phyloP scores from a whole-genome alignment of 23 red algal species.

The Gracilaria vermiculophylla region DNA sequence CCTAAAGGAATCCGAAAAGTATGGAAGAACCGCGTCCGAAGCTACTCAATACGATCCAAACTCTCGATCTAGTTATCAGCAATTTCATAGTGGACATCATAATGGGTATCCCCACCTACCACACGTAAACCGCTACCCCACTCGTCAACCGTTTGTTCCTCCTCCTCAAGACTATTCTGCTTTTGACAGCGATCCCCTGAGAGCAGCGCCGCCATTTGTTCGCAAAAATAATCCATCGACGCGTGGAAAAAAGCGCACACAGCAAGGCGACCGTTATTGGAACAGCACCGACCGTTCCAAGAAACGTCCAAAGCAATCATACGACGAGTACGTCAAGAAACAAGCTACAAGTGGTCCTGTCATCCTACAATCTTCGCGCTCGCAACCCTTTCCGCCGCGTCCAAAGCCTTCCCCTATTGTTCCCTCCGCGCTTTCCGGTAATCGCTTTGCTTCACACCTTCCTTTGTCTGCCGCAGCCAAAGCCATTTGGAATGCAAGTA shows the following conservation, averaged over 20 bases:
- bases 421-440: constrained; percentile 5
- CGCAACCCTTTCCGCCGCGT: not conserved
- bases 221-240: not conserved
- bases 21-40: not conserved
- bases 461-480: constrained; percentile 28
- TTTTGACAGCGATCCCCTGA: constrained; percentile 15
- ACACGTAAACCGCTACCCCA: constrained; percentile 26
- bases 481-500: constrained; percentile 26
- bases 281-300: constrained; percentile 10
- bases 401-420: constrained; percentile 3
- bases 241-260: constrained; percentile 8
- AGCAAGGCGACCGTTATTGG: constrained; percentile 23
- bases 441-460: not conserved
- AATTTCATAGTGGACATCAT: constrained; percentile 12
- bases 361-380: not conserved
- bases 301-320: constrained; percentile 16
- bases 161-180: not conserved
- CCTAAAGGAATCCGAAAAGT: not conserved
- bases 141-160: constrained; percentile 25
- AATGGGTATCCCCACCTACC: constrained; percentile 7
- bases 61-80: constrained; percentile 6
- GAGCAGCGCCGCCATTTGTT: constrained; percentile 18
- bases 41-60: not conserved
- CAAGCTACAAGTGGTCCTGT: constrained; percentile 2
- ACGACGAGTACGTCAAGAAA: not conserved